phyloP scores from a whole-genome alignment of 78 protist genomes.

The Protostelium mycophagum region DNA sequence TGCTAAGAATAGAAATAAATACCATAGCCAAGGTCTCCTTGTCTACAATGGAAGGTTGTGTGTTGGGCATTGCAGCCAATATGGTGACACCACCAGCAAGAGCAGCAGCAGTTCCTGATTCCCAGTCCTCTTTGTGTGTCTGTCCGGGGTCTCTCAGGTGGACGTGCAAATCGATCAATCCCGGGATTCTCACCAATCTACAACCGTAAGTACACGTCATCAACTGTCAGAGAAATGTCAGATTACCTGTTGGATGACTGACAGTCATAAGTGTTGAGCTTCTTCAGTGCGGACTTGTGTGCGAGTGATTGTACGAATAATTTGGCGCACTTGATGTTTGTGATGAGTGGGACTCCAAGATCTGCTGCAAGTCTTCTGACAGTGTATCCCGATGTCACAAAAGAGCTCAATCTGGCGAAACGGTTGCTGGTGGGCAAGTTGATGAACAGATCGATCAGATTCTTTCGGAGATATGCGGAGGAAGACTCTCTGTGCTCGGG shows the following conservation, averaged over 20 bases:
- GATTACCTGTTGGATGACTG: conserved; percentile 11
- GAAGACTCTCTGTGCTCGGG: conserved; percentile 23
- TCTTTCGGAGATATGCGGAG: conserved; percentile 23
- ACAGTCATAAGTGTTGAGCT: conserved; percentile 40
- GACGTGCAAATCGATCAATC: conserved; percentile 54
- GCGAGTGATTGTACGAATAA: conserved; percentile 67
- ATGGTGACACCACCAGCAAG: conserved; percentile 75
- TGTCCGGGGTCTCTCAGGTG: conserved; percentile 45
- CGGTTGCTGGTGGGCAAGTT: conserved; percentile 80
- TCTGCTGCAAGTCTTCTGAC: conserved; percentile 86
- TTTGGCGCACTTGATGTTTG: conserved; percentile 90
- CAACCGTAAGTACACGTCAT: conserved; percentile 17
- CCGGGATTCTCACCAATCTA: conserved; percentile 47
- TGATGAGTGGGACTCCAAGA: conserved; percentile 75
- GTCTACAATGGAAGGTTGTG: conserved; percentile 41
- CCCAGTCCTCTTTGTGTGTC: conserved; percentile 65
- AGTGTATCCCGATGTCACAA: conserved; percentile 77
- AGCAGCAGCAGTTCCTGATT: conserved; percentile 38
- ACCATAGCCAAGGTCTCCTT: conserved; percentile 28
- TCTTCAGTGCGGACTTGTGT: conserved; percentile 27
- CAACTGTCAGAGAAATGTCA: conserved; percentile 15
- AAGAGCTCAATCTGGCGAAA: conserved; percentile 77
- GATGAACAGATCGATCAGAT: conserved; percentile 70
- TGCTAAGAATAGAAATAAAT: neutral
- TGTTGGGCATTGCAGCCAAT: conserved; percentile 67